phyloP scores from a whole-genome alignment of 225 moss, liverwort and hornwort species.

The Marchantia polymorpha region DNA sequence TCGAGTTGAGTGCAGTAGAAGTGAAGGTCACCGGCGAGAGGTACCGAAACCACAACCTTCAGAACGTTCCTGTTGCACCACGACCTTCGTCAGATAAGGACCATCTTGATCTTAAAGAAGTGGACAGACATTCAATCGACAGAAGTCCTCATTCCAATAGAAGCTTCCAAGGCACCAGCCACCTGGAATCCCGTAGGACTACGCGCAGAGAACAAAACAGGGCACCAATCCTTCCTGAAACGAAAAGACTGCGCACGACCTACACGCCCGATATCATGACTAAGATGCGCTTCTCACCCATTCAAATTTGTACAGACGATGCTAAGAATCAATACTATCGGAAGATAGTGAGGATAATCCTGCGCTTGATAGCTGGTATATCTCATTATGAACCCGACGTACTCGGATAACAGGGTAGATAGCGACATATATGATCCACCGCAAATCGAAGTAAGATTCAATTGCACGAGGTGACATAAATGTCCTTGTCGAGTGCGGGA shows the following conservation, averaged over 20 bases:
- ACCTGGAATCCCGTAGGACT: not conserved
- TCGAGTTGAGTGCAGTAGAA: constrained; percentile 52
- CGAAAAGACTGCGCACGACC: too few species aligned
- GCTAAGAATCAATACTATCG: not conserved
- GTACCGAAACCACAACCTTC: constrained; percentile 48
- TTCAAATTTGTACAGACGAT: not conserved
- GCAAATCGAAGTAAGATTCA: too few species aligned
- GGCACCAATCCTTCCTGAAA: not conserved
- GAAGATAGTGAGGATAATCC: not conserved
- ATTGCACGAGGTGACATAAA: too few species aligned
- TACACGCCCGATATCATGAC: too few species aligned
- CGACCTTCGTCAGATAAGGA: not conserved
- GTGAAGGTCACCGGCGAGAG: constrained; percentile 44
- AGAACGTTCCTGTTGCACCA: constrained; percentile 43
- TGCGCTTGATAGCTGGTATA: not conserved
- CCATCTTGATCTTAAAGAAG: not conserved
- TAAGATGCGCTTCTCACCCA: too few species aligned
- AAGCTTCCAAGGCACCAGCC: not conserved
- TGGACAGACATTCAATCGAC: not conserved
- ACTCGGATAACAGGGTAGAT: too few species aligned
- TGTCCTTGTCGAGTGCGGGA: too few species aligned
- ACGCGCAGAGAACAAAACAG: not conserved
- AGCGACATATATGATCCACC: too few species aligned
- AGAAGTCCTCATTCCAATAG: not conserved
- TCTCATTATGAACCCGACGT: too few species aligned